Conservation (phyloP, 805 yeast genomes). For the Wickerhamiella hasegawae region DNA sequence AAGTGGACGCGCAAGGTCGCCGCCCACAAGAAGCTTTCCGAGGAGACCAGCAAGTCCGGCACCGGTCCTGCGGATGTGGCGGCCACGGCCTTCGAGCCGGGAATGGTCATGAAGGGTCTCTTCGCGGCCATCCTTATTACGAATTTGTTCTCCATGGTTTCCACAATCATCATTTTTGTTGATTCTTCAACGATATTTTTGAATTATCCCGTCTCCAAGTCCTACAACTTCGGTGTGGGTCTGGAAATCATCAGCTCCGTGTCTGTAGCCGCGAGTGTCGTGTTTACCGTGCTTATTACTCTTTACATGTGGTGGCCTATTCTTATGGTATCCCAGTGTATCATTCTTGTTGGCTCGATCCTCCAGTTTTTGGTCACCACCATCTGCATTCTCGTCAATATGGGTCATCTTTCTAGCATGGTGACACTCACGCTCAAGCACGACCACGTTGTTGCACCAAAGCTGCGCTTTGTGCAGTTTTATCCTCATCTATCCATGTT, state of each 20-base stretch:
- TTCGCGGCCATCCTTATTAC: neutral
- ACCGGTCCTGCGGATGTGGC: too few species aligned
- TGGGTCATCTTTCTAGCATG: constrained; percentile 3
- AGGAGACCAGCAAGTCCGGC: too few species aligned
- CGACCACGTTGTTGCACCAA: neutral
- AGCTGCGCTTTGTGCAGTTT: constrained; percentile 5
- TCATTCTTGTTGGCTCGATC: constrained; percentile 11
- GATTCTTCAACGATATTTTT: neutral
- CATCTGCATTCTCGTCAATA: constrained; percentile 13
- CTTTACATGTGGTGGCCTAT: constrained; percentile 9
- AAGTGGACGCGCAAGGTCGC: neutral
- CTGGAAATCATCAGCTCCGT: neutral
- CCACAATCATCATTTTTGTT: constrained; percentile 3
- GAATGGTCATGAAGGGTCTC: too few species aligned
- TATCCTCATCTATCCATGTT: constrained; percentile 15
- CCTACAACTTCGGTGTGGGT: neutral
- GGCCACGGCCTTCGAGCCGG: too few species aligned
- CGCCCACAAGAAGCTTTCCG: too few species aligned
- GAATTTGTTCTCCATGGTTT: constrained; percentile 2
- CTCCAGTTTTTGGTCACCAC: constrained; percentile 13
- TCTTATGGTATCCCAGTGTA: constrained; percentile 14
- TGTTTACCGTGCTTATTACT: constrained; percentile 2
- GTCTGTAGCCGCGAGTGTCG: neutral
- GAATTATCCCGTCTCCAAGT: neutral
- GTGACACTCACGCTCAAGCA: neutral